Conservation (phyloP, 2,329 filamentous ascomycete genomes). For the Sporothrix inflata region DNA sequence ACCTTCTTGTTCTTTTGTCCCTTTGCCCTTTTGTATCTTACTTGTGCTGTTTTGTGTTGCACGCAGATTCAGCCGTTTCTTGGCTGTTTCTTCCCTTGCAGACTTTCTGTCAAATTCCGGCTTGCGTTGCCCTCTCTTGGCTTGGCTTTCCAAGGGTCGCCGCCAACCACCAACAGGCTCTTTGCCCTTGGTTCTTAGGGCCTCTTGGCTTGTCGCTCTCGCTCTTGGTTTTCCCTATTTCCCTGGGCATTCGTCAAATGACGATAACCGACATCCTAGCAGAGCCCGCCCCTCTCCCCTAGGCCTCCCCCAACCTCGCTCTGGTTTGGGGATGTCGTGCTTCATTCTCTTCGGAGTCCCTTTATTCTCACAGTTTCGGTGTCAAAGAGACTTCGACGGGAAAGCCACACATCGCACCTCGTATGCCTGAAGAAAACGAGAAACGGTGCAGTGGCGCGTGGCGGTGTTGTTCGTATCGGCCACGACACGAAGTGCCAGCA, state of each 20-base stretch:
- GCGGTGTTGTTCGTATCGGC: neutral
- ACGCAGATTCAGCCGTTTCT: neutral
- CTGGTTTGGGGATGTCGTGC: neutral
- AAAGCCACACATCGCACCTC: neutral
- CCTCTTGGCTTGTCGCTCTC: constrained; percentile 14
- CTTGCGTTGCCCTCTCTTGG: neutral
- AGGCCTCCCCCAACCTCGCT: constrained; percentile 5
- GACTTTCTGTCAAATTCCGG: neutral
- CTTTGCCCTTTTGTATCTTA: neutral
- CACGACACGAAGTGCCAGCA: neutral
- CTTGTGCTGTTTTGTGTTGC: neutral
- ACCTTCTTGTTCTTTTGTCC: neutral
- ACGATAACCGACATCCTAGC: constrained; percentile 21
- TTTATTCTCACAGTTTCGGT: neutral
- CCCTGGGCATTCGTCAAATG: constrained; percentile 18
- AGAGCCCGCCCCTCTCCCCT: neutral
- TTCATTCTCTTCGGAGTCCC: no score
- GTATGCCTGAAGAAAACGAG: neutral
- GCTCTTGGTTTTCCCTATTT: constrained; percentile 18
- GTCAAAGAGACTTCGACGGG: neutral
- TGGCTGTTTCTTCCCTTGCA: constrained; percentile 8
- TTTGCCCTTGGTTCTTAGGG: constrained; percentile 7
- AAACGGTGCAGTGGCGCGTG: neutral
- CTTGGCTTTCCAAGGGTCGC: neutral
- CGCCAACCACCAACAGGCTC: neutral